These are phyloP conservation scores for Nemania abortiva DNA, from an alignment of 2,329 filamentous ascomycete genomes.

Conservation along the genomic window DNA sequence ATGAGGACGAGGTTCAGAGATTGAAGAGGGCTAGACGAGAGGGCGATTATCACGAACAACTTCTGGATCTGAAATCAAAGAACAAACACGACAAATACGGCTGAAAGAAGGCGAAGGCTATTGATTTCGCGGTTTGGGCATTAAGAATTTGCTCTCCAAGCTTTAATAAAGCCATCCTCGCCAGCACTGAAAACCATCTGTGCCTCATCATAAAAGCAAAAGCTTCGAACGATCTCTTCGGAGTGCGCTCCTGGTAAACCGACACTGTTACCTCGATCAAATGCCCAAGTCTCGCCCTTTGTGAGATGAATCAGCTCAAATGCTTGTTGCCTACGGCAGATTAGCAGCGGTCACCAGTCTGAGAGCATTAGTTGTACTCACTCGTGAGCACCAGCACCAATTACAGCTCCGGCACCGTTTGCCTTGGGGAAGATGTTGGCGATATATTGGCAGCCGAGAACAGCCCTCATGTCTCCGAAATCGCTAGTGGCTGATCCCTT, in stretches of 20 bases:
- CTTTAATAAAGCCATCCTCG: conserved; percentile 69
- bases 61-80: conserved; percentile 90
- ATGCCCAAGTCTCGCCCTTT: conserved; percentile 63
- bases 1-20: conserved; percentile 87
- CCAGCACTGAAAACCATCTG: conserved; percentile 70
- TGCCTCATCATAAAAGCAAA: conserved; percentile 72
- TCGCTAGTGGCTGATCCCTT: conserved; percentile 67
- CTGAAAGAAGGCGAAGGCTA: conserved; percentile 49
- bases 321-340: conserved; percentile 54
- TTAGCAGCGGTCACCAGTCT: conserved; percentile 22
- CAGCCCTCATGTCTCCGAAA: conserved; percentile 76
- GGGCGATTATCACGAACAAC: conserved; percentile 88
- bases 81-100: conserved; percentile 90
- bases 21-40: conserved; percentile 86
- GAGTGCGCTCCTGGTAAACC: conserved; percentile 73
- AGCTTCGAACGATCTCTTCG: conserved; percentile 72
- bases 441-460: conserved; percentile 79
- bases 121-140: conserved; percentile 32
- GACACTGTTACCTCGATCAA: conserved; percentile 68
- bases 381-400: conserved; percentile 77
- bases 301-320: conserved; percentile 73
- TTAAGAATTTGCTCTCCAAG: conserved; percentile 61
- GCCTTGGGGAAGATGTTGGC: conserved; percentile 73
- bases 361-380: conserved; percentile 55
- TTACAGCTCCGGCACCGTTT: conserved; percentile 68